Percentiles rank a stretch among this genome's conserved stretches.
Evolutionary conservation across 2,329 filamentous ascomycete species (phyloP).

Genomic region (Aspergillus hortae): DNA sequence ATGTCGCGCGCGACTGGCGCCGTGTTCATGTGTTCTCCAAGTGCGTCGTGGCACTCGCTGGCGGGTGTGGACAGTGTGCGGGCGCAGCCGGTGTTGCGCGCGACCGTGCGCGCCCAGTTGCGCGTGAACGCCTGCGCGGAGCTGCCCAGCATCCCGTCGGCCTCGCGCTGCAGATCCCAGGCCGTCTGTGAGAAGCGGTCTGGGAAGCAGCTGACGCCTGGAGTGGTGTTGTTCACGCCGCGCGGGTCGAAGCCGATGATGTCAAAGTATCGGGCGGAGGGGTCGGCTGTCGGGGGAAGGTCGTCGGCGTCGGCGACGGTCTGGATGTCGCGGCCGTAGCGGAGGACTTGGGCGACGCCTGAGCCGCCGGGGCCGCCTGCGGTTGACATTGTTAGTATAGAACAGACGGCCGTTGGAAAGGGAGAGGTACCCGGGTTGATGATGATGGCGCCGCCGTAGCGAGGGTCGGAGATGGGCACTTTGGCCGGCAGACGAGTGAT

Average conservation of each 20-base stretch:
- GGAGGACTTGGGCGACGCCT: slow-evolving; percentile 35
- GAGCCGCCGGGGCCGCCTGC: slow-evolving; percentile 44
- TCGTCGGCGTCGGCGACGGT: slow-evolving; percentile 34
- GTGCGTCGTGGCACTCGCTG: slow-evolving; percentile 17
- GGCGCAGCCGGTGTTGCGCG: slow-evolving; percentile 32
- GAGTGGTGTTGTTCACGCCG: slow-evolving; percentile 41
- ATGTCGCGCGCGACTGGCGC: slow-evolving; percentile 33
- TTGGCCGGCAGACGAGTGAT: slow-evolving; percentile 47
- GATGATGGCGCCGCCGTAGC: slow-evolving; percentile 46
- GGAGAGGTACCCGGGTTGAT: slow-evolving; percentile 41
- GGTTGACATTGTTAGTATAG: neutral
- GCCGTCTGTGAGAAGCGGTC: slow-evolving; percentile 24
- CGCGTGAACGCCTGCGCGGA: slow-evolving; percentile 24
- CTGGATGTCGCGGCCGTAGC: slow-evolving; percentile 32
- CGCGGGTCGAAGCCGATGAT: slow-evolving; percentile 46
- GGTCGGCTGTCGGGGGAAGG: slow-evolving; percentile 13
- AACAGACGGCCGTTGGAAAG: neutral
- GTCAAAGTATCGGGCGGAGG: slow-evolving; percentile 32
- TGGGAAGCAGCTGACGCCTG: slow-evolving; percentile 40
- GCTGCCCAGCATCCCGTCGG: slow-evolving; percentile 35
- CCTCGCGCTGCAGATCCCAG: slow-evolving; percentile 33
- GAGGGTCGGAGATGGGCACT: slow-evolving; percentile 37
- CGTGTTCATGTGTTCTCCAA: slow-evolving; percentile 34
- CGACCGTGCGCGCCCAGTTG: slow-evolving; percentile 32
- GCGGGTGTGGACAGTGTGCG: slow-evolving; percentile 16